Evolutionary conservation across 345 rosid species (phyloP).

Genomic region (Linum tenue): DNA sequence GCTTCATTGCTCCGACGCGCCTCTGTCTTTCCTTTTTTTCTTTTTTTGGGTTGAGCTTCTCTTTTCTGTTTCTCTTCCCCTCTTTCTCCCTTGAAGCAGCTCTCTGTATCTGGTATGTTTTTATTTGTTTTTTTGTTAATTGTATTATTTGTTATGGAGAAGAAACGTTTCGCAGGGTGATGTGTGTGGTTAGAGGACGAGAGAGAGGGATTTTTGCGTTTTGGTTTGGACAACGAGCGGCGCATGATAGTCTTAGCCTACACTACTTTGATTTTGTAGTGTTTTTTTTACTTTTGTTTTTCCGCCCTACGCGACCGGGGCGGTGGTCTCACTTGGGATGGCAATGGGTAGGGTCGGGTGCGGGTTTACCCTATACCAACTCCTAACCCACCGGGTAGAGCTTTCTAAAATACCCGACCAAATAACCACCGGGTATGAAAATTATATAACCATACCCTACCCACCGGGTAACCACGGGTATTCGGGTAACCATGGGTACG

Average conservation of each 20-base stretch:
- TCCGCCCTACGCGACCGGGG: not conserved
- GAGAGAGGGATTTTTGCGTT: conserved; percentile 4
- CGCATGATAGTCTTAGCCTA: conserved; percentile 28
- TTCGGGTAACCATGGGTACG: too few species aligned
- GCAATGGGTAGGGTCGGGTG: too few species aligned
- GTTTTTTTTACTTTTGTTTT: not conserved
- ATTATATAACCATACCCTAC: too few species aligned
- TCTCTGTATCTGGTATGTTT: conserved; percentile 4
- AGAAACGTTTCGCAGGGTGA: conserved; percentile 12
- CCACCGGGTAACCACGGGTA: too few species aligned
- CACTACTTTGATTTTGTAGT: not conserved
- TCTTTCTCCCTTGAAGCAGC: not conserved
- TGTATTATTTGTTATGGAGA: too few species aligned
- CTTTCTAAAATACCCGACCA: too few species aligned
- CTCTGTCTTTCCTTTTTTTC: not conserved
- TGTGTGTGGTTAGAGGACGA: conserved; percentile 18
- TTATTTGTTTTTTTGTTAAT: not conserved
- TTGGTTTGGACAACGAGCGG: conserved; percentile 20
- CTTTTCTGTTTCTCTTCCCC: not conserved
- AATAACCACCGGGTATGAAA: too few species aligned
- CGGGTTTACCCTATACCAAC: too few species aligned
- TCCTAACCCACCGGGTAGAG: too few species aligned
- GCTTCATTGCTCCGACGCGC: conserved; percentile 37
- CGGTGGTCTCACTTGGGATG: too few species aligned
- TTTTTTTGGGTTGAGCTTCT: not conserved